Base-by-base conservation (phyloP, 305 asterid species). In the Lippia alba region DNA sequence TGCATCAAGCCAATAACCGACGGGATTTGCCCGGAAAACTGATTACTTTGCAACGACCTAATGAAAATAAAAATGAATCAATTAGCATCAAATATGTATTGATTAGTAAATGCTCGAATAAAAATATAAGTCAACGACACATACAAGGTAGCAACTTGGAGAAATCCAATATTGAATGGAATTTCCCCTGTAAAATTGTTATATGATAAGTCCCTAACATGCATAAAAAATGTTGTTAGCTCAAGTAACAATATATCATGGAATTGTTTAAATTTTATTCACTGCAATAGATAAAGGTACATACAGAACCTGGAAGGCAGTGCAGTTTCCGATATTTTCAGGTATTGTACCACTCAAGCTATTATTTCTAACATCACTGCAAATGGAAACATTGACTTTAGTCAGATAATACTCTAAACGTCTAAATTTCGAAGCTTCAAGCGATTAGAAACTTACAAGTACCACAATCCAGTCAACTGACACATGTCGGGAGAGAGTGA, bases 1-100 rank as follows among this genome's bases (percentile, higher is more conserved):
- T 92, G 98, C 98, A 92, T 92, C 82, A 92, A 82, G 67, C 98
- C 98, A 66, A 90, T 83, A 36, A 92, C 98, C 0, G 95, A 81
- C 9, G 96, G 94, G 63, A 93, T 86, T 45, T 75, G 75, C 49
- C 96, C 96, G 0, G 87, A 72, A 49, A 91, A 79, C 32, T 41
- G 79, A 71, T 94, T 94, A 46, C 89, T 76, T 83, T 94, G 99
- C 87, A 94, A 80, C 11, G 99, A 94, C 86, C 99, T 84, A 59
- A 66, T 36, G 18, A 1, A 48, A 39, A 66, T 41, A 32, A 66
- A 8, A 44, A 8, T 36, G 68, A 32, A 18, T 32, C 44, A 36
- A 41, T 59, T 20, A 53, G 18, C 40, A 51, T 16, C 68, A 71
- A 36, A 33, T 39, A 32, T 15, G 58, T 39, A 32, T 12, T 40